A percentile compares a stretch with the other conserved stretches of the same genome.
These are phyloP conservation scores for Neopestalotiopsis sp. DNA, from an alignment of 2,329 filamentous ascomycete genomes.

Conservation along the genomic window DNA sequence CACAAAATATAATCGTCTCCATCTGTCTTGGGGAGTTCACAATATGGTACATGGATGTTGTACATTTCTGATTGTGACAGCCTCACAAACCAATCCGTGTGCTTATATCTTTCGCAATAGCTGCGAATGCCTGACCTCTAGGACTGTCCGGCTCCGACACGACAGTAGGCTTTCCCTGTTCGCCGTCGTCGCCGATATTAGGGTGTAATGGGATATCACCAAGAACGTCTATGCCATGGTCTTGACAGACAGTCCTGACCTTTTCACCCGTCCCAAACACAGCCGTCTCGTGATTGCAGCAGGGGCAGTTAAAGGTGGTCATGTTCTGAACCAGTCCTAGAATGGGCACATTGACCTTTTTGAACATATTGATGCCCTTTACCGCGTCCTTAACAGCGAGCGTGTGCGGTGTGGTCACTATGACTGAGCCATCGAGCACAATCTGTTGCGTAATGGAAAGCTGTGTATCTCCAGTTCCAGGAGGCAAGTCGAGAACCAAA, in stretches of 20 bases:
- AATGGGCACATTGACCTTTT: constrained; percentile 79
- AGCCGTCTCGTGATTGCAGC: constrained; percentile 74
- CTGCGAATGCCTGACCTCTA: constrained; percentile 73
- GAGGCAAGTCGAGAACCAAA: constrained; percentile 87
- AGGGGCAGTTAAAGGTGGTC: constrained; percentile 81
- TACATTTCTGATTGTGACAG: constrained; percentile 17
- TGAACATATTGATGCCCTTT: constrained; percentile 92
- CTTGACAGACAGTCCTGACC: constrained; percentile 71
- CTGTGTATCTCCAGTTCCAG: constrained; percentile 94
- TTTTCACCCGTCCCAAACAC: constrained; percentile 74
- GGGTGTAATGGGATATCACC: constrained; percentile 90
- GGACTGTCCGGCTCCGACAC: constrained; percentile 82
- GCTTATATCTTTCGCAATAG: constrained; percentile 65
- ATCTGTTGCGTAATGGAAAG: constrained; percentile 97
- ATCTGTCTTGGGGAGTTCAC: not conserved
- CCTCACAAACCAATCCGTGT: constrained; percentile 47
- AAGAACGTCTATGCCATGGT: constrained; percentile 78
- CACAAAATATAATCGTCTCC: not conserved
- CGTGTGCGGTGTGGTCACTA: constrained; percentile 93
- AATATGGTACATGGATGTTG: not conserved
- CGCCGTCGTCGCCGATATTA: constrained; percentile 84
- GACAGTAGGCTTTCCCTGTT: constrained; percentile 86
- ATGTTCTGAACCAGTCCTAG: constrained; percentile 93
- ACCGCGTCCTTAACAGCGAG: constrained; percentile 90
- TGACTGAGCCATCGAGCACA: constrained; percentile 82